A percentile compares a stretch with the other conserved stretches of the same genome.
phyloP scores from a whole-genome alignment of 2,329 filamentous ascomycete genomes.

The Talaromyces pinophilus region DNA sequence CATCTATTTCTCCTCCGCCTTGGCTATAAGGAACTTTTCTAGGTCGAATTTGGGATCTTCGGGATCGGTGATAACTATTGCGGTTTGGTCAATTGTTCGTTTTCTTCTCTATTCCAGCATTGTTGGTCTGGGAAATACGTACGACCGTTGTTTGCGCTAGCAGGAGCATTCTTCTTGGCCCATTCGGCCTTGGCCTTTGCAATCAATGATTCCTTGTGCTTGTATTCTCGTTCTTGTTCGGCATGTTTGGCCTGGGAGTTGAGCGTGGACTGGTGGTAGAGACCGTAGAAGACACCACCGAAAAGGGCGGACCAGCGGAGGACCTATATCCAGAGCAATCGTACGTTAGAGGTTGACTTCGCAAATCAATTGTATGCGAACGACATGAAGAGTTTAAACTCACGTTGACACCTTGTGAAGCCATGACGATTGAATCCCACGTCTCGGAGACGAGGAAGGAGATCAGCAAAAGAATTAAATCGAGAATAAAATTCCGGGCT shows the following conservation, averaged over 20 bases:
- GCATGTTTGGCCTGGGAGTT: conserved; percentile 68
- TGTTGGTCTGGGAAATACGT: conserved; percentile 28
- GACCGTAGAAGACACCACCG: conserved; percentile 90
- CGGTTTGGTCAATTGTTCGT: conserved; percentile 23
- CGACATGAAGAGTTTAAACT: conserved; percentile 26
- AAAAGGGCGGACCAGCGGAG: conserved; percentile 94
- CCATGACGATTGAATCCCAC: conserved; percentile 52
- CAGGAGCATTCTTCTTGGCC: conserved; percentile 69
- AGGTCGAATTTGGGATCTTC: conserved; percentile 90
- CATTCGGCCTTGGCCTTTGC: conserved; percentile 89
- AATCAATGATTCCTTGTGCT: conserved; percentile 90
- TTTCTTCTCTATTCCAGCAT: not conserved
- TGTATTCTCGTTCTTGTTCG: conserved; percentile 77
- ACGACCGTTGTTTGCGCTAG: conserved; percentile 45
- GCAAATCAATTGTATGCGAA: not conserved
- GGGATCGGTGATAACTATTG: conserved; percentile 70
- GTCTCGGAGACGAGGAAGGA: conserved; percentile 45
- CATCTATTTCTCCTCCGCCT: conserved; percentile 51
- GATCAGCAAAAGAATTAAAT: conserved; percentile 22
- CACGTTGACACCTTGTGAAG: conserved; percentile 70
- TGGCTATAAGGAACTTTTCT: conserved; percentile 74
- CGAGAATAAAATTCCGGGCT: conserved; percentile 30
- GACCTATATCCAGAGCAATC: conserved; percentile 61
- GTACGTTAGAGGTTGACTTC: not conserved
- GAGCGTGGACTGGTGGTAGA: conserved; percentile 87